Percentiles rank a stretch among this genome's conserved stretches.
Conservation (phyloP, 495 filamentous ascomycete species). For the Penicillium paradoxum region DNA sequence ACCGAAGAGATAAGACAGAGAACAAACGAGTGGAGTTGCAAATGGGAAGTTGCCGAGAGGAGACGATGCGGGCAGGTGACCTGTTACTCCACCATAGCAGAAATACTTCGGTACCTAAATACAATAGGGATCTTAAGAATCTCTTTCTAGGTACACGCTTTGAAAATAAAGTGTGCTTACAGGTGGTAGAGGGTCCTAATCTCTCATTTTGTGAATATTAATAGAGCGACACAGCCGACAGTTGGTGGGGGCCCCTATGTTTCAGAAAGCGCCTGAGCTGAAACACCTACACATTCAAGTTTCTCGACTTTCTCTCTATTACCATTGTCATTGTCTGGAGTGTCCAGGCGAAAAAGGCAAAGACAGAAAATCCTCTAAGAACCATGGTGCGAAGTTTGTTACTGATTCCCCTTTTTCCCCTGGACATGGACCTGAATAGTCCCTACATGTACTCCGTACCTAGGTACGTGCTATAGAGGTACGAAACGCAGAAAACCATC, state of each 20-base stretch:
- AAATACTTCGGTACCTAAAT: too few relatives aligned
- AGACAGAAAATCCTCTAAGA: background rate
- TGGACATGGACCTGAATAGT: too few relatives aligned
- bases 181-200: background rate
- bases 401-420: background rate
- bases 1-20: slow-evolving; percentile 1
- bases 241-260: slow-evolving; percentile 23
- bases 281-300: slow-evolving; percentile 11
- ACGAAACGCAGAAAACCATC: too few relatives aligned
- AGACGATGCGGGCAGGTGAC: slow-evolving; percentile 22
- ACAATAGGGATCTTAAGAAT: too few relatives aligned
- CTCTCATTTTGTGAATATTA: slow-evolving; percentile 19
- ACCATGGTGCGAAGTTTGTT: background rate
- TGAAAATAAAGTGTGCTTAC: background rate
- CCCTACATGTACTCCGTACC: too few relatives aligned
- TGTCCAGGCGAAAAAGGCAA: background rate
- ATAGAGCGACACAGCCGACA: slow-evolving; percentile 28
- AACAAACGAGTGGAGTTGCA: slow-evolving; percentile 8
- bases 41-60: slow-evolving; percentile 6
- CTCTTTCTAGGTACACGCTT: background rate
- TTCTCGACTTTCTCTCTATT: too few relatives aligned
- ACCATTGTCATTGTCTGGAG: too few relatives aligned
- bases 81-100: slow-evolving; percentile 1
- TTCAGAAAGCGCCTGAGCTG: slow-evolving; percentile 31
- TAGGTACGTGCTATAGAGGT: too few relatives aligned